Percentiles rank a stretch among this genome's conserved stretches.
phyloP scores from a whole-genome alignment of 257 asterid species.

The Solanum clarkiae region DNA sequence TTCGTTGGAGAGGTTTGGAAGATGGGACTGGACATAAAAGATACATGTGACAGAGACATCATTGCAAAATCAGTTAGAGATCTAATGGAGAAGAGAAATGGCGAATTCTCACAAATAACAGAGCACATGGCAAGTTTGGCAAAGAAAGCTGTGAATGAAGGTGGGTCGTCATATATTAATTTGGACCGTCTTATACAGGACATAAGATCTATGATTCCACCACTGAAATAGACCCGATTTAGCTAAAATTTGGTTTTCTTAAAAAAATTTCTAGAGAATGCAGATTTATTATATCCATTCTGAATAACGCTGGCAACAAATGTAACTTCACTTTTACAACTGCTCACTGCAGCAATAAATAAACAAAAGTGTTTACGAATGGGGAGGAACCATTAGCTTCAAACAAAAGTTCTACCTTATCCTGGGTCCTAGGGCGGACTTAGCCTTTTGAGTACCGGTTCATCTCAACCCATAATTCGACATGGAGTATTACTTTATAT shows the following conservation, averaged over 20 bases:
- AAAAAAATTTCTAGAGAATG: not conserved
- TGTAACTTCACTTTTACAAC: not conserved
- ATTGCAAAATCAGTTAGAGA: constrained; percentile 9
- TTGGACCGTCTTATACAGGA: constrained; percentile 13
- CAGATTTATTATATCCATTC: not conserved
- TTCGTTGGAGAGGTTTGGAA: constrained; percentile 20
- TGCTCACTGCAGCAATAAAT: not conserved
- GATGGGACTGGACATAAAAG: constrained; percentile 21
- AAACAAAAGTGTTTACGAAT: not conserved
- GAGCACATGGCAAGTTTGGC: constrained; percentile 7
- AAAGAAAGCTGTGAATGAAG: not conserved
- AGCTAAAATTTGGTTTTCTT: not conserved
- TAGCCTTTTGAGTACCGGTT: not conserved
- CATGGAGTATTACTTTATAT: not conserved
- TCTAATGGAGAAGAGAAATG: constrained; percentile 10
- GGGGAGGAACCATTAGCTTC: not conserved
- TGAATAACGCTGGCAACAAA: not conserved
- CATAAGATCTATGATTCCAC: not conserved
- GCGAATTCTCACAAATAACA: constrained; percentile 6
- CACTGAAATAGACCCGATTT: not conserved
- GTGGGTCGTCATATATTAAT: constrained; percentile 8
- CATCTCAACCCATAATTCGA: not conserved
- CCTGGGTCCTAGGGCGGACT: not conserved
- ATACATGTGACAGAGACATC: constrained; percentile 5
- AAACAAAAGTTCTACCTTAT: not conserved